Conservation (phyloP, 441 rosid species). For the Pelargonium fulgidum region DNA sequence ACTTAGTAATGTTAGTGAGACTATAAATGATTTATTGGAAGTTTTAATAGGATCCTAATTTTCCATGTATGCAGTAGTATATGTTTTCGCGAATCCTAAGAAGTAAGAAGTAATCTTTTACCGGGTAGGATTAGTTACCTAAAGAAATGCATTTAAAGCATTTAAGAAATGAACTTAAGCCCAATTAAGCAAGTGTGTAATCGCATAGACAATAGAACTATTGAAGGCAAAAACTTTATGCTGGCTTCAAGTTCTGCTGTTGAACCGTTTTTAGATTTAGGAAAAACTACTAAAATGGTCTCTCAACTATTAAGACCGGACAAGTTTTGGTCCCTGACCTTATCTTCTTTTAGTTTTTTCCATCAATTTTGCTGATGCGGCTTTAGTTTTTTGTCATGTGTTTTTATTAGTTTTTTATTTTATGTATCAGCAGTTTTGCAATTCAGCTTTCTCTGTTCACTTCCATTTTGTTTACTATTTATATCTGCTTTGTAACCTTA, state of each 20-base stretch:
- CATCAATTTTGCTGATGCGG: too few species aligned
- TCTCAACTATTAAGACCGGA: too few species aligned
- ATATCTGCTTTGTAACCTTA: conserved; percentile 21
- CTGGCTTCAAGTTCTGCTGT: not conserved
- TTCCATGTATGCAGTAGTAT: too few species aligned
- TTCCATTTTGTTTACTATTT: not conserved
- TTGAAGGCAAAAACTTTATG: not conserved
- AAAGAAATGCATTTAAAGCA: not conserved
- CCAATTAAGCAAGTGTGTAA: not conserved
- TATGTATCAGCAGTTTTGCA: not conserved
- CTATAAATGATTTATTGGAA: not conserved
- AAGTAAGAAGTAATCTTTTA: too few species aligned
- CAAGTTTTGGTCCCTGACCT: too few species aligned
- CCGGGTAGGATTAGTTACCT: too few species aligned
- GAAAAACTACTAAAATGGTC: too few species aligned
- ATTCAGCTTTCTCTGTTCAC: not conserved
- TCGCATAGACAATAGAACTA: not conserved
- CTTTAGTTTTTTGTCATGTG: too few species aligned
- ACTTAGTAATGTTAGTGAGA: not conserved
- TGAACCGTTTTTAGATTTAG: not conserved
- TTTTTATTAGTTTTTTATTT: not conserved
- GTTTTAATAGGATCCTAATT: too few species aligned
- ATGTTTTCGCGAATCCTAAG: too few species aligned
- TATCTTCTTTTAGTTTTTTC: too few species aligned
- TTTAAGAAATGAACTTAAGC: not conserved